Base-by-base conservation (phyloP, 768 basidiomycete genomes). In the Cystobasidium onofrii region DNA sequence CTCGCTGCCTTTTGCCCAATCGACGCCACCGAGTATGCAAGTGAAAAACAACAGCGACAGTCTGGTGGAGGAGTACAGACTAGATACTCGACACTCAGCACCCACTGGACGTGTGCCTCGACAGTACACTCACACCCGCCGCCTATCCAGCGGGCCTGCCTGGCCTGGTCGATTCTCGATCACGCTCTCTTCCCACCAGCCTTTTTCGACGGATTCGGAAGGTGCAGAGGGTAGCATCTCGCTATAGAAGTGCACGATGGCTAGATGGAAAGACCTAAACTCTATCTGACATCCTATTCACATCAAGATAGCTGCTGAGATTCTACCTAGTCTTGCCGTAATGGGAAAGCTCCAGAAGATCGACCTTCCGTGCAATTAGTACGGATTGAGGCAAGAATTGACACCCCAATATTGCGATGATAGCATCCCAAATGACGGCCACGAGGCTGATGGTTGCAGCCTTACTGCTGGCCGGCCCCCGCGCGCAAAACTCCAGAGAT, bases 151-250 rank as follows among this genome's bases (percentile, higher is more conserved):
- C 39, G 39, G 15, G 39, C 39, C 39, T 39, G 39, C 7, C 39
- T 39, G 39, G 39, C 39, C 39, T 39, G 39, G 39, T 15, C 39
- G 39, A 15, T 12, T 20, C 46, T 50, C 46, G 46, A 7, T n/a
- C 9, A 3, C 57, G 57, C 27, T 60, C 57, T 6, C 57, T 13
- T 27, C 10, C 52, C 25, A 27, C 57, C 57, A 60, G 46, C 46
- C 46, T 50, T 50, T 60, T 60, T 60, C 57, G 57, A 12, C 57
- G 57, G 12, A 15, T 60, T 25, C 57, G 57, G 57, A 60, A 60
- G 57, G 9, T 29, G n/a, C n/a, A n/a, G n/a, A n/a, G n/a, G 57
- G 29, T 13, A 7, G 57, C 57, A 60, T 29, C 33, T 34, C 33
- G 33, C 33, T 34, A 29, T 29, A 10, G 10, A n/a, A n/a, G n/a